Base-by-base conservation (phyloP, 2,329 filamentous ascomycete genomes). In the Microthyrium microscopicum region DNA sequence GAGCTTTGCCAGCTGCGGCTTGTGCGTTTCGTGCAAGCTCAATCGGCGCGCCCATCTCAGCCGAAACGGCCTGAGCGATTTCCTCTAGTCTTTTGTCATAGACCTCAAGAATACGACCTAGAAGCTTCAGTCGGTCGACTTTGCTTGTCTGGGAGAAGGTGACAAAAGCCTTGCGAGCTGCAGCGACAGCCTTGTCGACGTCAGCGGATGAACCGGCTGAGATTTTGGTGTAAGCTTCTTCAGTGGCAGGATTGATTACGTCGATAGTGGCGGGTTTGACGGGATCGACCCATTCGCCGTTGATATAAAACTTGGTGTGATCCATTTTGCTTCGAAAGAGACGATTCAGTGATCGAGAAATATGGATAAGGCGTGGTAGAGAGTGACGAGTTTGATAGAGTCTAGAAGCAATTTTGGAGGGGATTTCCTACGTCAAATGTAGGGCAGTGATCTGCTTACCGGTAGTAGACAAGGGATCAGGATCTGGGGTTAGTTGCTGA, bases 31-130 rank as follows among this genome's bases (percentile, higher is more conserved):
- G 87, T 87, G 58, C 85, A 80, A 29, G 77, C 74, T 51, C 69
- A 85, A 36, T 80, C 79, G 28, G 73, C 78, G 46, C 72, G 26
- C 60, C 62, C n/a, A 75, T 55, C 1, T 77, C 67, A 11, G 73
- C 68, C 4, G 60, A 55, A 52, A 79, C 80, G 3, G 78, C 74
- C 53, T 87, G 84, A 50, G 78, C 81, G 46, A 83, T 85, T 52
- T 89, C 79, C 65, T 35, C 33, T 5, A 30, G 8, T 8, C 80
- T 75, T 1, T 77, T 76, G 56, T 89, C 79, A 36, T 76, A 71
- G 2, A 70, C 71, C 19, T 71, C 70, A 3, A 77, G 51, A 0
- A 60, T 19, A 65, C 66, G n/a, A 70, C 61, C 31, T 84, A 62
- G 24, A 68, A 63, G 40, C 69, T 68, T 80, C 79, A 87, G 18